A percentile compares a stretch with the other conserved stretches of the same genome.
These are phyloP conservation scores for Ophiostoma quercus DNA, from an alignment of 2,329 filamentous ascomycete genomes.

Conservation along the genomic window DNA sequence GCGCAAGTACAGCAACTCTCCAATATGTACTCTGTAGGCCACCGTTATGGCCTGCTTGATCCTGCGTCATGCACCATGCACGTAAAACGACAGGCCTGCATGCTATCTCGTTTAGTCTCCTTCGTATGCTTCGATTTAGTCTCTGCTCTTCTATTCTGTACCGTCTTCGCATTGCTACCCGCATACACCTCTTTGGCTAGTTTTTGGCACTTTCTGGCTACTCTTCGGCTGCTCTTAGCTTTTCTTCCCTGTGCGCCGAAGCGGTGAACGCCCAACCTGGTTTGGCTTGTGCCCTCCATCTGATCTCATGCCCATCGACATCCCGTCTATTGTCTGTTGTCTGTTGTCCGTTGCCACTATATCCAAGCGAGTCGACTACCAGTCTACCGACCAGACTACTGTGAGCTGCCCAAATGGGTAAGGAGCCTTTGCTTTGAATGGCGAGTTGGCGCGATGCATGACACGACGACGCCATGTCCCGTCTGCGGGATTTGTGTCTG, in stretches of 20 bases:
- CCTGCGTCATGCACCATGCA: slow-evolving; percentile 17
- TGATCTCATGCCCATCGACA: neutral
- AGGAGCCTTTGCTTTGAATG: neutral
- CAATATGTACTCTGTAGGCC: neutral
- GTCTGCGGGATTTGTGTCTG: slow-evolving; percentile 8
- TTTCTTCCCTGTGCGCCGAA: neutral
- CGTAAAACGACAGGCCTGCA: slow-evolving; percentile 6
- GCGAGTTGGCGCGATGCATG: slow-evolving; percentile 1
- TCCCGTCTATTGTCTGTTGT: neutral
- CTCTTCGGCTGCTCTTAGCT: neutral
- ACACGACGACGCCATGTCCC: slow-evolving; percentile 6
- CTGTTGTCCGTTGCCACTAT: neutral
- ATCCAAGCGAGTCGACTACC: neutral
- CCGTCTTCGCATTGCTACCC: neutral
- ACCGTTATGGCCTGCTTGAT: neutral
- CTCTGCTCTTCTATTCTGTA: neutral
- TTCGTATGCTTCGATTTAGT: neutral
- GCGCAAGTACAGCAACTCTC: neutral
- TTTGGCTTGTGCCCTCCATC: neutral
- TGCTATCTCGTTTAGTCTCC: neutral
- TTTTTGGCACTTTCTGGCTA: neutral
- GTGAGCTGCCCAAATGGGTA: slow-evolving; percentile 3
- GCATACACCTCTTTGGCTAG: neutral
- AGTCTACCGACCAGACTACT: neutral
- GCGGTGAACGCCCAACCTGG: slow-evolving; percentile 11